phyloP scores from a whole-genome alignment of 2,329 filamentous ascomycete species.

The Alternaria consortialis region DNA sequence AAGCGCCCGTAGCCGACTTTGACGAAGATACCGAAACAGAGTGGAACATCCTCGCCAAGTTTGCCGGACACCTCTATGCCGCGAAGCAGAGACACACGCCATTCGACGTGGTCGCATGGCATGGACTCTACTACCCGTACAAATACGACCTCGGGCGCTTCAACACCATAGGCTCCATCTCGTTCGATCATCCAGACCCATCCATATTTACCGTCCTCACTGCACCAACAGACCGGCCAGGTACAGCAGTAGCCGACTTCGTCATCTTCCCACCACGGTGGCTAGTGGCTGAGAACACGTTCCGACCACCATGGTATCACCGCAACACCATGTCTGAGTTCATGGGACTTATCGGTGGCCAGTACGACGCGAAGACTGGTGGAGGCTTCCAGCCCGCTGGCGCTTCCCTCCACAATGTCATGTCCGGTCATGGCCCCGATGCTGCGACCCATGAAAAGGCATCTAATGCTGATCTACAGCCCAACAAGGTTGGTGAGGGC shows the following conservation, averaged over 20 bases:
- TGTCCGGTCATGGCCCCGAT: conserved; percentile 75
- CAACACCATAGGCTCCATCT: conserved; percentile 65
- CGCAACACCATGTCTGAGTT: conserved; percentile 75
- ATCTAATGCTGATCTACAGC: conserved; percentile 62
- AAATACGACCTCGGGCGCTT: conserved; percentile 68
- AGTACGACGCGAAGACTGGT: conserved; percentile 68
- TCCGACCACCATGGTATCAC: conserved; percentile 77
- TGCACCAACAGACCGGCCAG: conserved; percentile 64
- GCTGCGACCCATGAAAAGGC: conserved; percentile 67
- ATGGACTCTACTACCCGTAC: conserved; percentile 72
- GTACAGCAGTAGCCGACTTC: conserved; percentile 71
- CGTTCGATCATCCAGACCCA: conserved; percentile 72
- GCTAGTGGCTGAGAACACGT: conserved; percentile 74
- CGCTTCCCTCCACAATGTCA: conserved; percentile 74
- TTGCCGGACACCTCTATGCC: conserved; percentile 68
- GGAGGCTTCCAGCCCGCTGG: conserved; percentile 70
- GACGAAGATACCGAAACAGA: conserved; percentile 63
- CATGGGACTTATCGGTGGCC: conserved; percentile 70
- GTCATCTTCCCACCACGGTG: conserved; percentile 77
- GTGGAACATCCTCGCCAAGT: conserved; percentile 69
- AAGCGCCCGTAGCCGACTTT: conserved; percentile 67
- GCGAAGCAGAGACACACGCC: conserved; percentile 71
- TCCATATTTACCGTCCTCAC: conserved; percentile 73
- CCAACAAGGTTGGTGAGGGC: conserved; percentile 68
- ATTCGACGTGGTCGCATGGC: conserved; percentile 77